phyloP scores from a whole-genome alignment of 108 stramenopile genomes.

The Discostella stelligeroides region DNA sequence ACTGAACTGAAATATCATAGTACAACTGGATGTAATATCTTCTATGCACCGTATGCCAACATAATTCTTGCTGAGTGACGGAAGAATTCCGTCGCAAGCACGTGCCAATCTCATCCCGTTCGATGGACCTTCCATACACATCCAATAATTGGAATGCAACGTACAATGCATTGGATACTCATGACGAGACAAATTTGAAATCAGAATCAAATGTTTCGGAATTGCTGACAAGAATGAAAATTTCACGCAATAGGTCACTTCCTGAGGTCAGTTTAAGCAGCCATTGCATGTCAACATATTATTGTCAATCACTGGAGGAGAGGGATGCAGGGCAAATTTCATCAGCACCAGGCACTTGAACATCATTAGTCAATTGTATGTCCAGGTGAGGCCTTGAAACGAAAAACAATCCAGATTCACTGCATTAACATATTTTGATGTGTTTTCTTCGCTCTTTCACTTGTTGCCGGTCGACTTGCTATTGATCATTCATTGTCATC shows the following conservation, averaged over 20 bases:
- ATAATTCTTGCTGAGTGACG: neutral
- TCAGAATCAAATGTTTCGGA: conserved; percentile 6
- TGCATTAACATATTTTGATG: conserved; percentile 17
- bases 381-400: conserved; percentile 10
- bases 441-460: conserved; percentile 17
- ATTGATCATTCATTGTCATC: neutral
- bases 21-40: conserved; percentile 1
- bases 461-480: neutral
- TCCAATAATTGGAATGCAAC: conserved; percentile 19
- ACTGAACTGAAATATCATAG: conserved; percentile 24
- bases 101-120: neutral
- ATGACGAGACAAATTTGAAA: conserved; percentile 1
- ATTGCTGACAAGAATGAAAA: conserved; percentile 7
- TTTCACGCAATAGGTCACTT: conserved; percentile 27
- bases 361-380: neutral
- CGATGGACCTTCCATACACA: conserved; percentile 25
- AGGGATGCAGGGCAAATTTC: conserved; percentile 37
- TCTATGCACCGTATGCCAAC: conserved; percentile 36
- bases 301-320: conserved; percentile 24
- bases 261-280: neutral
- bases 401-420: conserved; percentile 19
- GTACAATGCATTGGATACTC: conserved; percentile 23
- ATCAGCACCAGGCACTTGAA: neutral
- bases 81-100: conserved; percentile 14
- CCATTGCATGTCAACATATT: neutral